These are phyloP conservation scores for Grifola frondosa DNA, from an alignment of 1,284 basidiomycete genomes.

Conservation along the genomic window DNA sequence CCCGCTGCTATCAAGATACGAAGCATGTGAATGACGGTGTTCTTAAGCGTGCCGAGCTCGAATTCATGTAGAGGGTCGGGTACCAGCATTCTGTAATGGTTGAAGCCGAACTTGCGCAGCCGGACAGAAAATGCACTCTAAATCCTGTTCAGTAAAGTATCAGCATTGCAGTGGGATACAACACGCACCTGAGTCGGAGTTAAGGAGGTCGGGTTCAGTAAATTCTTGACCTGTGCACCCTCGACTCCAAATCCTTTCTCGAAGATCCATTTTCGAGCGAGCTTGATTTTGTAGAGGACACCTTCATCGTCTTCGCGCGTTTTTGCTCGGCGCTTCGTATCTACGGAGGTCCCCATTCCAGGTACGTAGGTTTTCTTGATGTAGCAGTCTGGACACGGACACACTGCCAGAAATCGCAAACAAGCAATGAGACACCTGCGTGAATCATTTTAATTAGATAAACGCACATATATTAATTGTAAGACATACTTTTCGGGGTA, in stretches of 20 bases:
- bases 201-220: slow-evolving; percentile 2
- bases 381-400: slow-evolving; percentile 33
- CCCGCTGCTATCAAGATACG: slow-evolving; percentile 19
- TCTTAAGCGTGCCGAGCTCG: slow-evolving; percentile 28
- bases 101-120: slow-evolving; percentile 10
- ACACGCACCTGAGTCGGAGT: slow-evolving; percentile 1
- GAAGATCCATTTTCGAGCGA: slow-evolving; percentile 6
- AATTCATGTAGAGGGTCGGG: slow-evolving; percentile 28
- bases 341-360: slow-evolving; percentile 6
- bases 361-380: slow-evolving; percentile 18
- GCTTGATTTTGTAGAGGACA: neutral
- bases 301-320: slow-evolving; percentile 2
- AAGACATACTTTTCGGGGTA: slow-evolving; percentile 32
- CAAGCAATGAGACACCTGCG: slow-evolving; percentile 12
- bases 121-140: slow-evolving; percentile 35
- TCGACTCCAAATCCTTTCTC: slow-evolving; percentile 5
- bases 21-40: slow-evolving; percentile 21
- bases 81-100: slow-evolving; percentile 18
- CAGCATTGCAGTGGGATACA: neutral
- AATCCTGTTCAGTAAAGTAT: neutral
- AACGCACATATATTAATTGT: slow-evolving; percentile 7
- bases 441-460: slow-evolving; percentile 20
- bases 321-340: slow-evolving; percentile 1
- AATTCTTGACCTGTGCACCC: neutral
- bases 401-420: slow-evolving; percentile 16